phyloP scores from a whole-genome alignment of 192 early-diverging fungal species.

The Entophlyctis luteolus region DNA sequence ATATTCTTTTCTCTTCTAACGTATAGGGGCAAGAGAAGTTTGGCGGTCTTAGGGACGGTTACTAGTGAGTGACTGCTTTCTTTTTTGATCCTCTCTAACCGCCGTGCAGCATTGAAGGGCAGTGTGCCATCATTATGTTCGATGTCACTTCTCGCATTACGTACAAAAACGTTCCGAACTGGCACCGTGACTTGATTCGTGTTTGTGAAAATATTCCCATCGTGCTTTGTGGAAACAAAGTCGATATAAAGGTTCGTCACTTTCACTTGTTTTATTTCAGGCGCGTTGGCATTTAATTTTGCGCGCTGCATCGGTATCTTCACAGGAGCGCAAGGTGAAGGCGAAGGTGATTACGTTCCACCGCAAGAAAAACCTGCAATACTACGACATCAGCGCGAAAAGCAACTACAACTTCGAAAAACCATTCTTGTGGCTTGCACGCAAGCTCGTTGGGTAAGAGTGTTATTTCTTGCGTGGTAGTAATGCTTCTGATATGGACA shows the following conservation, averaged over 20 bases:
- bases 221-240: slow-evolving; percentile 99
- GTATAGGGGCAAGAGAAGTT: slow-evolving; percentile 95
- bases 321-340: slow-evolving; percentile 97
- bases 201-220: slow-evolving; percentile 99
- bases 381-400: slow-evolving; percentile 99
- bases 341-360: slow-evolving; percentile 99
- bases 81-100: not conserved
- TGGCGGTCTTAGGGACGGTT: slow-evolving; percentile 99
- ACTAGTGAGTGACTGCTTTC: slow-evolving; percentile 67
- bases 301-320: not conserved
- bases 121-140: slow-evolving; percentile 99
- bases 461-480: not conserved
- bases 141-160: slow-evolving; percentile 99
- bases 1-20: not conserved
- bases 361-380: slow-evolving; percentile 99
- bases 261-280: not conserved
- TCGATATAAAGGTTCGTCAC: slow-evolving; percentile 86
- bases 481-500: not conserved
- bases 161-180: slow-evolving; percentile 99
- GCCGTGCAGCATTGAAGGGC: slow-evolving; percentile 80
- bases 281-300: not conserved
- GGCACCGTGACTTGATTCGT: slow-evolving; percentile 98
- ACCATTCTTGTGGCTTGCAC: slow-evolving; percentile 99
- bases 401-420: slow-evolving; percentile 99
- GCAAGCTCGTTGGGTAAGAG: slow-evolving; percentile 81